phyloP scores from a whole-genome alignment of 2,329 filamentous ascomycete genomes.

The Xylaria sp. region DNA sequence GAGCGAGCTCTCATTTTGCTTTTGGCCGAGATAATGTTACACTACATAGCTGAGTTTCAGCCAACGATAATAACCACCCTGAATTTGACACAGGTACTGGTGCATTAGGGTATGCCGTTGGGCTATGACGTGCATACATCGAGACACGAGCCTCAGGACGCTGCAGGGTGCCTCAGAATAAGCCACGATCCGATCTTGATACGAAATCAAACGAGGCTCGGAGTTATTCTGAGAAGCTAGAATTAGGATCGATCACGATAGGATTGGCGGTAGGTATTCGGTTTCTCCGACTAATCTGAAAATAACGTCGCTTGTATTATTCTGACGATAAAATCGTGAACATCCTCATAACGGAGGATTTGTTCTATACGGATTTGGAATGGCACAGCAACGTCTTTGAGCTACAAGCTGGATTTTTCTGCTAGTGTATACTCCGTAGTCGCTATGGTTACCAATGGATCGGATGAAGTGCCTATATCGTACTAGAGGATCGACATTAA shows the following conservation, averaged over 20 bases:
- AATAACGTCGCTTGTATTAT: conserved; percentile 8
- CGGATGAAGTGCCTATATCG: conserved; percentile 19
- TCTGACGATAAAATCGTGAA: conserved; percentile 20
- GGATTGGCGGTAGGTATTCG: not conserved
- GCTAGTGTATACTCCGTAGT: conserved; percentile 12
- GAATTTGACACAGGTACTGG: not conserved
- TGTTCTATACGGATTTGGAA: not conserved
- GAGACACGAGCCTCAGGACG: not conserved
- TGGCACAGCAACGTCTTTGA: not conserved
- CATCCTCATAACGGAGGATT: conserved; percentile 15
- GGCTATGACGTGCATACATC: conserved; percentile 21
- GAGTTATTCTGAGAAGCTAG: not conserved
- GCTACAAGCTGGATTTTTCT: conserved; percentile 6
- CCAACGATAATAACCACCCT: not conserved
- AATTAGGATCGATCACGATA: conserved; percentile 4
- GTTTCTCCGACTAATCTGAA: not conserved
- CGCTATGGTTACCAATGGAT: conserved; percentile 6
- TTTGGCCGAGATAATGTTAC: not conserved
- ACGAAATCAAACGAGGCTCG: not conserved
- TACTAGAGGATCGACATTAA: conserved; percentile 31
- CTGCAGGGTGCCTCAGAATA: not conserved
- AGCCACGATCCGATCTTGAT: conserved; percentile 6
- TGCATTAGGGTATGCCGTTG: conserved; percentile 4
- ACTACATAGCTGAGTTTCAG: conserved; percentile 6
- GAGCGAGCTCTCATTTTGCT: not conserved